phyloP scores from a whole-genome alignment of 129 eudicot genomes.

The Tagetes patula region DNA sequence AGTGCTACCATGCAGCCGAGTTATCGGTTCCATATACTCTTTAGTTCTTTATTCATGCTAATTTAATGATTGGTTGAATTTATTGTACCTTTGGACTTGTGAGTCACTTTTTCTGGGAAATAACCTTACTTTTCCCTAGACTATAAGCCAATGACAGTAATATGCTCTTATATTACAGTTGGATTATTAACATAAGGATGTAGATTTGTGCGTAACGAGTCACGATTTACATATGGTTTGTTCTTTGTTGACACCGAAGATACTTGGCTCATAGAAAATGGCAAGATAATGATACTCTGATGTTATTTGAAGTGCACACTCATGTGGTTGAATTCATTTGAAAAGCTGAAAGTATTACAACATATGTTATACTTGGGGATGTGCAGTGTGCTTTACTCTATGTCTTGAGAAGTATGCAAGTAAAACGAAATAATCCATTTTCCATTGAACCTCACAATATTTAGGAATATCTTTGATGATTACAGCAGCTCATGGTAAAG shows the following conservation, averaged over 20 bases:
- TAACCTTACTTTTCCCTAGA: background rate
- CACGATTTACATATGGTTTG: background rate
- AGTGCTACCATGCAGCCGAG: background rate
- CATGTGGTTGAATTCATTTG: background rate
- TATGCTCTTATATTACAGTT: background rate
- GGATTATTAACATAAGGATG: background rate
- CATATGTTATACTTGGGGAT: background rate
- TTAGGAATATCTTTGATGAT: conserved; percentile 2
- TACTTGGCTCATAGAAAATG: background rate
- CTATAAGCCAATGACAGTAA: background rate
- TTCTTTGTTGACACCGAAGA: background rate
- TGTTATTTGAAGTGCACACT: background rate
- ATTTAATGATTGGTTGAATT: conserved; percentile 1
- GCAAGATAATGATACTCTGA: background rate
- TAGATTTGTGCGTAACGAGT: background rate
- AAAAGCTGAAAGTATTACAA: background rate
- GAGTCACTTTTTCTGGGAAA: background rate
- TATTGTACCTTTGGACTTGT: conserved; percentile 8
- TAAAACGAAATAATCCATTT: background rate
- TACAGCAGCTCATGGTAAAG: background rate
- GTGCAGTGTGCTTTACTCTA: background rate
- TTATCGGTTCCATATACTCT: background rate
- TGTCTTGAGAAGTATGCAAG: conserved; percentile 1
- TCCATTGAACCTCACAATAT: background rate
- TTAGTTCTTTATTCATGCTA: conserved; percentile 6